Conservation (phyloP, 106 monocot species). For the Dendrobium nobile region DNA sequence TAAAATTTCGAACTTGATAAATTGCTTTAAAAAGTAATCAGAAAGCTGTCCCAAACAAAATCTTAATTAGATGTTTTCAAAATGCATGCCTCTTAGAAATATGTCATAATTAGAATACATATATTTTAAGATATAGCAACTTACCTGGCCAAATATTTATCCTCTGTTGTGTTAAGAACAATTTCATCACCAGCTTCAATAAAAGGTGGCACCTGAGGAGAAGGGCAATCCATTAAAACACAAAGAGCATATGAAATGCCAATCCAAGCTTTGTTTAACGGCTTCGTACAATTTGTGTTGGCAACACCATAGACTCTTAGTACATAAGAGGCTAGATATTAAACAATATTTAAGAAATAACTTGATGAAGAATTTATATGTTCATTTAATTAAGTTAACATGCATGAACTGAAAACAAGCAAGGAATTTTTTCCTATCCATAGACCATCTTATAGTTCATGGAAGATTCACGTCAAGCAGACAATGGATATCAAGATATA, state of each 20-base stretch:
- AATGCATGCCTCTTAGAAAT: no score
- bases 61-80: no score
- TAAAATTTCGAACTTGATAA: no score
- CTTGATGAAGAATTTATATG: background rate
- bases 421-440: no score
- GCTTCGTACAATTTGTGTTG: background rate
- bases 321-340: background rate
- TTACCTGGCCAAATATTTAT: constrained; percentile 10
- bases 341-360: background rate
- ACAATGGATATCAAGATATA: no score
- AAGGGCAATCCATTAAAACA: background rate
- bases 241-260: background rate
- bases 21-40: no score
- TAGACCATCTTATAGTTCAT: no score
- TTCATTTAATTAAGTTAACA: no score
- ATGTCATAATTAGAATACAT: no score
- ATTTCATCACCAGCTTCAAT: constrained; percentile 11
- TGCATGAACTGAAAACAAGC: no score
- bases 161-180: constrained; percentile 10
- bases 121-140: background rate
- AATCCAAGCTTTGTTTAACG: background rate
- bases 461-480: no score
- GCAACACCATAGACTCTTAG: background rate
- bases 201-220: constrained; percentile 7
- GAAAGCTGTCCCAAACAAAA: no score